A percentile compares a stretch with the other conserved stretches of the same genome.
These are phyloP conservation scores for Quercus wislizeni DNA, from an alignment of 306 rosid genomes.

Conservation along the genomic window DNA sequence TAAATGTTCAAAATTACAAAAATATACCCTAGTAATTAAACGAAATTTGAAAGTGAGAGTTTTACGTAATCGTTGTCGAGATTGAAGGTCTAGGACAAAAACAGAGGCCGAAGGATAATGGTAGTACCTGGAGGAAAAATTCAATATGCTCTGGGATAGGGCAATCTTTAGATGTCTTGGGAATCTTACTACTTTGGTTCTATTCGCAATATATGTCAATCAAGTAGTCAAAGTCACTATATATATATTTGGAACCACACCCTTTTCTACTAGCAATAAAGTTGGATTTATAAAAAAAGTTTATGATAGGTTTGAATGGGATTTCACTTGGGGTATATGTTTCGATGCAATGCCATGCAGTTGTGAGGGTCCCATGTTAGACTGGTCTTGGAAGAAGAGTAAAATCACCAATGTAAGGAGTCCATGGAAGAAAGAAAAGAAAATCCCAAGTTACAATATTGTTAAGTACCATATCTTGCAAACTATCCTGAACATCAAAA, in stretches of 20 bases:
- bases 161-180: too few species aligned
- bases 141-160: too few species aligned
- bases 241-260: slow-evolving; percentile 43
- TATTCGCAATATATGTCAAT: slow-evolving; percentile 70
- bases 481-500: slow-evolving; percentile 30
- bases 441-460: background rate
- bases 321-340: background rate
- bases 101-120: too few species aligned
- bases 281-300: too few species aligned
- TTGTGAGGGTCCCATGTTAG: slow-evolving; percentile 24
- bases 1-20: too few species aligned
- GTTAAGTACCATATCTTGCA: slow-evolving; percentile 28
- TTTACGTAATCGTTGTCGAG: too few species aligned
- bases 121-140: too few species aligned
- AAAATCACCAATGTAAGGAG: background rate
- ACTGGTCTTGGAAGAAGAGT: slow-evolving; percentile 33
- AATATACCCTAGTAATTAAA: too few species aligned
- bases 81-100: too few species aligned
- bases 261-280: slow-evolving; percentile 29
- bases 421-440: background rate
- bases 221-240: slow-evolving; percentile 53
- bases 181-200: too few species aligned
- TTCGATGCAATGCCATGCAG: slow-evolving; percentile 33
- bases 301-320: too few species aligned
- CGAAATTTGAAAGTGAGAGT: too few species aligned